phyloP scores from a whole-genome alignment of 805 yeast species.

The Wickerhamomyces chaumierensis region DNA sequence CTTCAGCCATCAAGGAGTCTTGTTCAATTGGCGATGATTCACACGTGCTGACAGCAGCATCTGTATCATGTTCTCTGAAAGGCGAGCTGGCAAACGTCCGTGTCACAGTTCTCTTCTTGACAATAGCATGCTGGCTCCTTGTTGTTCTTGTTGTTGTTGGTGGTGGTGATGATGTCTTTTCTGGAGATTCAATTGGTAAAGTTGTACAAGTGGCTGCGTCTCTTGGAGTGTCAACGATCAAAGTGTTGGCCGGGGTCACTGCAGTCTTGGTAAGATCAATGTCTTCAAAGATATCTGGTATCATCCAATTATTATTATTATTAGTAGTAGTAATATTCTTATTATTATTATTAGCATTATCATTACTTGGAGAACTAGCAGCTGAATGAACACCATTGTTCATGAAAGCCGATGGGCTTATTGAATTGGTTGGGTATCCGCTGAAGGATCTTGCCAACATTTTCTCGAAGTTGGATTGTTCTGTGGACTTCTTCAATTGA shows the following conservation, averaged over 20 bases:
- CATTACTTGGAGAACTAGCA: constrained; percentile 12
- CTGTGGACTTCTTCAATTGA: constrained; percentile 12
- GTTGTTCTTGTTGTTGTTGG: too few relatives aligned
- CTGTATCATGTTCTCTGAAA: background rate
- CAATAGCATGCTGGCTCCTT: background rate
- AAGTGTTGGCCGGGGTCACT: constrained; percentile 9
- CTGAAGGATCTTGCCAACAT: constrained; percentile 27
- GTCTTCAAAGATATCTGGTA: constrained; percentile 13
- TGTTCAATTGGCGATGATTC: background rate
- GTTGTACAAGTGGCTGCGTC: constrained; percentile 21
- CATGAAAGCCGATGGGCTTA: constrained; percentile 4
- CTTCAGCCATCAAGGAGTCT: background rate
- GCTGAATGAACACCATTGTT: background rate
- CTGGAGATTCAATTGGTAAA: constrained; percentile 19
- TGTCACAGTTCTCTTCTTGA: background rate
- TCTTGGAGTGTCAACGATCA: constrained; percentile 17
- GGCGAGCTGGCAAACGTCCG: background rate
- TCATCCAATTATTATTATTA: too few relatives aligned
- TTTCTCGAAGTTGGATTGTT: constrained; percentile 28
- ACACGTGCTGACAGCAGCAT: background rate
- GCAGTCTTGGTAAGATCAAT: constrained; percentile 18
- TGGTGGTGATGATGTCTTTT: constrained; percentile 2
- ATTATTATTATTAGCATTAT: too few relatives aligned
- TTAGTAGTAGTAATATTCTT: too few relatives aligned
- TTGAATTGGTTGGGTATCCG: constrained; percentile 11